Evolutionary conservation across 1,284 basidiomycete species (phyloP).

Genomic region (Pascua guehoae): DNA sequence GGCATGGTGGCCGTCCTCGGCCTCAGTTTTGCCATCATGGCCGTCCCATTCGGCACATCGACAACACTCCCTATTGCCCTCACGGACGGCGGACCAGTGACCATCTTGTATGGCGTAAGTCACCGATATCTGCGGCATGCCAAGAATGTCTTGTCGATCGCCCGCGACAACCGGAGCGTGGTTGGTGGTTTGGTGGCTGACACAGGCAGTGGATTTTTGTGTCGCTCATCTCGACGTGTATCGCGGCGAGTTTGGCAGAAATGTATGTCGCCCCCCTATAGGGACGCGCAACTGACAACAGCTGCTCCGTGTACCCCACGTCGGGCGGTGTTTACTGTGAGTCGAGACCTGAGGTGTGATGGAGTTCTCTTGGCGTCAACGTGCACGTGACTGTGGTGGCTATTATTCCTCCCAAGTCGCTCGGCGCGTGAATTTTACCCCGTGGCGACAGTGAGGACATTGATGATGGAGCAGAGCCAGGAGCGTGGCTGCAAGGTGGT

Average conservation of each 20-base stretch:
- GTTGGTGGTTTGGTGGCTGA: background rate
- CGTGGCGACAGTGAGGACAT: too few species aligned
- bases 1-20: slow-evolving; percentile 53
- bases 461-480: too few species aligned
- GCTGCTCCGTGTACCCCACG: slow-evolving; percentile 52
- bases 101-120: slow-evolving; percentile 48
- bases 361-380: too few species aligned
- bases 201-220: slow-evolving; percentile 49
- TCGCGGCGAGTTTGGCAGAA: slow-evolving; percentile 51
- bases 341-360: slow-evolving; percentile 1
- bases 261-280: slow-evolving; percentile 30
- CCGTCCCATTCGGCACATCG: slow-evolving; percentile 43
- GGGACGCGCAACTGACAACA: slow-evolving; percentile 10
- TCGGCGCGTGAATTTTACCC: too few species aligned
- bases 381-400: too few species aligned
- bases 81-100: slow-evolving; percentile 50
- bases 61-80: slow-evolving; percentile 51
- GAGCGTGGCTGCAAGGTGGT: too few species aligned
- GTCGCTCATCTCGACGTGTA: slow-evolving; percentile 50
- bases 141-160: background rate
- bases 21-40: slow-evolving; percentile 50
- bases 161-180: too few species aligned
- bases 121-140: background rate
- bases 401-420: too few species aligned
- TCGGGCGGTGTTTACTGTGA: slow-evolving; percentile 52